Evolutionary conservation across 768 basidiomycete species (phyloP), one percentile per base, ranked within the genome.

Genomic region (Tylopilus felleus): DNA sequence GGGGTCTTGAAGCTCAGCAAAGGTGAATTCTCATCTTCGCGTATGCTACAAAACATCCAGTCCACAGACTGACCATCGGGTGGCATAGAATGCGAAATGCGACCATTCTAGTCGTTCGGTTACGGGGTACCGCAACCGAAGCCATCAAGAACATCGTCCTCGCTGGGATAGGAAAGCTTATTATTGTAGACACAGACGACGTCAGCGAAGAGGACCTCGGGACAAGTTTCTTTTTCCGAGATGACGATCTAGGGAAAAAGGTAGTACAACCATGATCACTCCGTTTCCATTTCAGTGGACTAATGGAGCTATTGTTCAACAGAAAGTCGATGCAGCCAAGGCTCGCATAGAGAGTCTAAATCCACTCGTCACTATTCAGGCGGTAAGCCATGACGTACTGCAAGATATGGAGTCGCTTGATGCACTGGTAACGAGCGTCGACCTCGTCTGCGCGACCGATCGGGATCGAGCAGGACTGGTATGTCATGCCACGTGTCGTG

Each of bases 1-100:
- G 97, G 97, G 97, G 97, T 42, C 82, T 98, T 39, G 97, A 98
- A 69, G 97, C 97, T 33, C 97, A 99, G 69, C 93, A 97, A 73
- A 82, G 88, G 94, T 91, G 61, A 56, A 75, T 63, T 58, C 13
- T 33, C 21, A 16, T 38, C 35, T 16, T 36, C 35, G 43, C 43
- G 16, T 40, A 16, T 33, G 33, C 7, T 14, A 14, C 12, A 23
- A 6, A 27, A 31, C 43, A 2, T 29, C n/a, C 33, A 9, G 58
- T 31, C 50, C 41, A 22, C 44, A 56, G 43, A 40, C 50, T 57
- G 48, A 65, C 57, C 10, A 14, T 50, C 28, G 40, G 22, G 8
- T 9, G 33, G 35, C 53, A 49, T 69, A 97, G 93, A 69, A 97
- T 96, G 93, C 83, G 93, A 62, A 93, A 90, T 69, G 93, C 93